Evolutionary conservation across 768 basidiomycete species (phyloP).

Genomic region (Leccinum uliginosum): DNA sequence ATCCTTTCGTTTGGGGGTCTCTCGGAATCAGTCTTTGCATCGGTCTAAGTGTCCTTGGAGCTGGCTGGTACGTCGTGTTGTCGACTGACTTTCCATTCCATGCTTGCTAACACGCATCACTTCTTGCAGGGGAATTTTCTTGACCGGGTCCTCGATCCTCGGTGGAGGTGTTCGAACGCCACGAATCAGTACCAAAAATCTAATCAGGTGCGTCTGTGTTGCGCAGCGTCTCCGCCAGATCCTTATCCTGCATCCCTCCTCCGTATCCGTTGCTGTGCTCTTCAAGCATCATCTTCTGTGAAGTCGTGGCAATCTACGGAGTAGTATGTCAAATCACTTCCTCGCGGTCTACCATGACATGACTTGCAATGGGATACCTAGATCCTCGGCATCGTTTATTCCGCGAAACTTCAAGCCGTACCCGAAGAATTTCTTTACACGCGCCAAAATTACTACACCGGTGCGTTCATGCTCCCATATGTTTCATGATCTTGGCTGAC

Average conservation of each 20-base stretch:
- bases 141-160: conserved; percentile 94
- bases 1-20: conserved; percentile 89
- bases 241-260: not conserved
- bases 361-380: conserved; percentile 20
- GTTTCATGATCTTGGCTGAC: not conserved
- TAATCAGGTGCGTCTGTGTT: conserved; percentile 70
- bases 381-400: conserved; percentile 98
- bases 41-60: conserved; percentile 89
- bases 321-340: conserved; percentile 52
- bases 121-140: conserved; percentile 83
- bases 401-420: conserved; percentile 65
- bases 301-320: conserved; percentile 98
- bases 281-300: conserved; percentile 94
- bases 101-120: not conserved
- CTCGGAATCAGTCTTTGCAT: conserved; percentile 91
- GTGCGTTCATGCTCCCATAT: conserved; percentile 31
- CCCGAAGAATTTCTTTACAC: conserved; percentile 74
- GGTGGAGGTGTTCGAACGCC: conserved; percentile 94
- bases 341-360: not conserved
- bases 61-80: conserved; percentile 73
- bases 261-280: not conserved
- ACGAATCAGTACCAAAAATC: conserved; percentile 93
- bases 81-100: not conserved
- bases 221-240: not conserved
- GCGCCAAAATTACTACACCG: conserved; percentile 87